Evolutionary conservation across 495 filamentous ascomycete genomes (phyloP), one percentile per base, ranked within the genome.

Genomic region (Trichoderma asperelloides): DNA sequence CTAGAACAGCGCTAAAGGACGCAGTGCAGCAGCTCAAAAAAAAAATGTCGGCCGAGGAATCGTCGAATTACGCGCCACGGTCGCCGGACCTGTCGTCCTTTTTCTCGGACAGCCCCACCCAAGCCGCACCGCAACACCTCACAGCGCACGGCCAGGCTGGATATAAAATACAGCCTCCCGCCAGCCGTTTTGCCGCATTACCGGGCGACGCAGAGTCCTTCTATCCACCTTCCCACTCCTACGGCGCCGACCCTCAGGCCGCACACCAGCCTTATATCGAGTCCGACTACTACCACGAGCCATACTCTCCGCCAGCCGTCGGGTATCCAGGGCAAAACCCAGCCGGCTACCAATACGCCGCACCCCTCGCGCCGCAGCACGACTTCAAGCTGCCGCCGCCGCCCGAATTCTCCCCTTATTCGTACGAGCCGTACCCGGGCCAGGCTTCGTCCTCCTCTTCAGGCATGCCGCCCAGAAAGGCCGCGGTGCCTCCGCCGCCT

Each of bases 41-140:
- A 67, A 67, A 67, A 71, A 83, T 81, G 80, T 78, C 79, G 51
- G 76, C 71, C 67, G 79, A 77, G 68, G 77, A 72, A 69, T 23
- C 62, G 40, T 41, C 62, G 16, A 73, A 75, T 64, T 86, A 84
- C 75, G 82, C 81, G 70, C 83, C 83, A 69, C 82, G 79, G 75
- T 84, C 81, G 66, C 83, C 83, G 69, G 83, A 85, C 73, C 78
- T 86, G 67, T 83, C 82, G 30, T 79, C 77, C 64, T 82, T 85
- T 66, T 79, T 81, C 67, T 75, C 80, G 60, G 62, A 51, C 60
- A 40, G 68, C 45, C 30, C 13, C 67, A 49, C 39, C 70, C 49
- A 49, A 8, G 37, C 68, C 55, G 28, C 62, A 60, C 55, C 23
- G 68, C 73, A 63, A 47, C 69, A 51, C 67, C 72, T 49, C 21